Conservation (phyloP, 768 basidiomycete species). For the Leccinum olivaceopallidum region DNA sequence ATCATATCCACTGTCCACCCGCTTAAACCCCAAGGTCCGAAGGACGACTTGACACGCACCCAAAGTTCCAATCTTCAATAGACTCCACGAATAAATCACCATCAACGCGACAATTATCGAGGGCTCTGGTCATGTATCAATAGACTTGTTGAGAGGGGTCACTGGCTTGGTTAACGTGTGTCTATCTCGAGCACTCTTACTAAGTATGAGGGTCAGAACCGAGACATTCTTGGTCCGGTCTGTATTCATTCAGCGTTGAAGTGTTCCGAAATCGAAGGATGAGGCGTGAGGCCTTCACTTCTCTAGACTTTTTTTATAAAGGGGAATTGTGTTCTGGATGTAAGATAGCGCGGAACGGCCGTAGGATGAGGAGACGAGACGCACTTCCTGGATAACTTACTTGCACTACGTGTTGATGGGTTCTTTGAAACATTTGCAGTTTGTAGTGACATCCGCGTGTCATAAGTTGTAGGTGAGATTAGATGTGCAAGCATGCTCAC, state of each 20-base stretch:
- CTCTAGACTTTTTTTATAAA: too few species aligned
- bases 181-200: constrained; percentile 54
- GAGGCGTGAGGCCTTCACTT: neutral
- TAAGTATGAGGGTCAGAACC: constrained; percentile 46
- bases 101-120: constrained; percentile 1
- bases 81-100: neutral
- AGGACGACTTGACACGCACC: neutral
- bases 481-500: neutral
- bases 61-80: neutral
- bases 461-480: neutral
- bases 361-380: neutral
- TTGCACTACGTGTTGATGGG: neutral
- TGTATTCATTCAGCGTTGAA: neutral
- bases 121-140: neutral
- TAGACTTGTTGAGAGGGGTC: neutral
- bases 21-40: neutral
- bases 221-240: constrained; percentile 53
- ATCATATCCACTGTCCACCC: neutral
- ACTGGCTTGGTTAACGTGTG: neutral
- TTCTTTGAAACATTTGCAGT: neutral
- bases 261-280: neutral
- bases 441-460: neutral
- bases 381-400: neutral
- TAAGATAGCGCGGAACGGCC: neutral
- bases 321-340: neutral